Evolutionary conservation across 805 yeast species (phyloP), one percentile per base, ranked within the genome.

Genomic region (Wickerhamiella dianesei): DNA sequence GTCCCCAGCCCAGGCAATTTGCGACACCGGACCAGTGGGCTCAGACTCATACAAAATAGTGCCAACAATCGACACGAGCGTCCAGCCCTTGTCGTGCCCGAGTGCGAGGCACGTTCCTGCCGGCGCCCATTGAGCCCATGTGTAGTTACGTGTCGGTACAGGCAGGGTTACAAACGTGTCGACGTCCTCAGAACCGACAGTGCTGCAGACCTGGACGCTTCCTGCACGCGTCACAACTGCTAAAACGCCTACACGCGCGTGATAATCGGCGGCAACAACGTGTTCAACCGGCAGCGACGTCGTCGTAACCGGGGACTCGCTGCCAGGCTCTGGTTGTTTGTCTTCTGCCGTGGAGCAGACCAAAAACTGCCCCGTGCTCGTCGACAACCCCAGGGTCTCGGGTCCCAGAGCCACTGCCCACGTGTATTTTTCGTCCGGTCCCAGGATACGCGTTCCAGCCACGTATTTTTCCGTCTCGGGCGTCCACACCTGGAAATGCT

Each of bases 21-120:
- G 41, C 8, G 41, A 14, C 1, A 35, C 35, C 13, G 50, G 41
- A n/a, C 18, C 40, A 6, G 18, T n/a, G 5, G 16, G 19, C 17
- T 25, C 47, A 1, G 22, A 8, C 3, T 48, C 36, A 32, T 47
- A 54, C 18, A 57, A 45, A 2, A 21, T 57, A 52, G 71, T 69
- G 1, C 80, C 80, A 35, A 73, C 63, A 14, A 66, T 66, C 2
- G 79, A 71, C 50, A 64, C 65, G 21, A 71, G 49, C 43, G 66
- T 67, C 78, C 78, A 75, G 3, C 77, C 77, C 40, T 60, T 61
- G 46, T 56, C 48, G 57, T 53, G 57, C 44, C 66, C 59, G 17
- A 56, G 58, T 59, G 61, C 47, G 25, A 60, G 39, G 21, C 64
- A 44, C 58, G 61, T 50, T 50, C 73, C 60, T 53, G 64, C 59